Conservation (phyloP, 805 yeast species). For the Kuraishia molischiana region DNA sequence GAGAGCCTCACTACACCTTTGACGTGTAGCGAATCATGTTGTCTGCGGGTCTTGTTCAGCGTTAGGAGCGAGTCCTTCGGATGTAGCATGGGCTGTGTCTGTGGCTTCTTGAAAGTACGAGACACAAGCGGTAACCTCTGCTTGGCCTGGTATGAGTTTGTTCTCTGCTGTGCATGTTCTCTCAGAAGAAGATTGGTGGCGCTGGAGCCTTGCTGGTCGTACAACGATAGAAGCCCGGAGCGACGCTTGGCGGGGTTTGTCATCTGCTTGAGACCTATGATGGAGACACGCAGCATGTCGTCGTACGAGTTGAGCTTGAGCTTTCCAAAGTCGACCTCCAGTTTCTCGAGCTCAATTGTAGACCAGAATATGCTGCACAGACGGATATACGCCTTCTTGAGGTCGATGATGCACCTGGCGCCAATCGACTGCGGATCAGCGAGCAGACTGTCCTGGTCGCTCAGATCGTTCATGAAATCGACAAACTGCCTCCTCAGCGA, state of each 20-base stretch:
- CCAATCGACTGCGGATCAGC: conserved; percentile 1
- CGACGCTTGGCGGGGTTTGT: conserved; percentile 29
- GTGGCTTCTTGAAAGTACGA: neutral
- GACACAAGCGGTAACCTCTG: neutral
- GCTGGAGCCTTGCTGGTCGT: conserved; percentile 16
- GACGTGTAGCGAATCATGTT: conserved; percentile 7
- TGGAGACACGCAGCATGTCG: conserved; percentile 23
- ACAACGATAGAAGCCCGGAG: conserved; percentile 26
- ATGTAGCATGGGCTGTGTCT: conserved; percentile 11
- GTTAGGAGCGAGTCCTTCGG: conserved; percentile 25
- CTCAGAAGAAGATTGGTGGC: conserved; percentile 13
- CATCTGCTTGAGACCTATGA: conserved; percentile 25
- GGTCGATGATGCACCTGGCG: conserved; percentile 18
- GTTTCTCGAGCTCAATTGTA: conserved; percentile 13
- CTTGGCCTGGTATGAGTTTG: conserved; percentile 3
- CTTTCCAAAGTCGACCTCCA: conserved; percentile 11
- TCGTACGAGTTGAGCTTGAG: conserved; percentile 16
- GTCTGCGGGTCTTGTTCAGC: conserved; percentile 6
- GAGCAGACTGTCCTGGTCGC: neutral
- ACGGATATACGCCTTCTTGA: conserved; percentile 21
- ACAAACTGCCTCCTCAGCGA: conserved; percentile 36
- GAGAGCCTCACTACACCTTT: neutral
- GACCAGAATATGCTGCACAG: conserved; percentile 23
- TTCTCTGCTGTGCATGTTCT: conserved; percentile 8
- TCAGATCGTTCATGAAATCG: conserved; percentile 26